Evolutionary conservation across 352 stramenopile genomes (phyloP).

Genomic region (Globisporangium cystogenes): DNA sequence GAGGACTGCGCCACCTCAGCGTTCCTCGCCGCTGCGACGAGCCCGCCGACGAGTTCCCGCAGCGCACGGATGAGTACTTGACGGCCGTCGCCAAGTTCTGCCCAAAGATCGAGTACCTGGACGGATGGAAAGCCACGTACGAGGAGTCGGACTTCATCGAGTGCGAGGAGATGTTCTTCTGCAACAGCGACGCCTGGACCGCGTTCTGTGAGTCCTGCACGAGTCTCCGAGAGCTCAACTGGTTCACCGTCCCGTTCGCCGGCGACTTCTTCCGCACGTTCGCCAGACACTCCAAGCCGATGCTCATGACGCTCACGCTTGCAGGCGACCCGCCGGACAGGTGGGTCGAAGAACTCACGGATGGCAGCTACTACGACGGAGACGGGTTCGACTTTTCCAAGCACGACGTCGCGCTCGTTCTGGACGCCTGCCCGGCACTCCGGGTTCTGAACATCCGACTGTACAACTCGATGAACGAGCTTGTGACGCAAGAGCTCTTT

Average conservation of each 20-base stretch:
- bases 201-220: constrained; percentile 10
- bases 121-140: constrained; percentile 14
- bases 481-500: constrained; percentile 11
- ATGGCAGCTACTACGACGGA: constrained; percentile 9
- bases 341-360: constrained; percentile 7
- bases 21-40: constrained; percentile 9
- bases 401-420: constrained; percentile 4
- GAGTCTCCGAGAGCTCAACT: constrained; percentile 11
- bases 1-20: constrained; percentile 10
- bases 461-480: constrained; percentile 14
- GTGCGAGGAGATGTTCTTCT: constrained; percentile 17
- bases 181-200: constrained; percentile 3
- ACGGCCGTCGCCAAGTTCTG: constrained; percentile 4
- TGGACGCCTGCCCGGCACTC: constrained; percentile 8
- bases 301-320: constrained; percentile 11
- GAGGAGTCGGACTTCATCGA: constrained; percentile 8
- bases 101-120: constrained; percentile 11
- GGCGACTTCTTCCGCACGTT: constrained; percentile 12
- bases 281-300: constrained; percentile 1
- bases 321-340: constrained; percentile 11
- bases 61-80: constrained; percentile 7
- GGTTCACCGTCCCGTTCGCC: constrained; percentile 12
- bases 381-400: constrained; percentile 10
- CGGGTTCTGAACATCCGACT: constrained; percentile 2
- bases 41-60: constrained; percentile 1